Evolutionary conservation across 2,329 filamentous ascomycete species (phyloP).

Genomic region (Botrytis galanthina): DNA sequence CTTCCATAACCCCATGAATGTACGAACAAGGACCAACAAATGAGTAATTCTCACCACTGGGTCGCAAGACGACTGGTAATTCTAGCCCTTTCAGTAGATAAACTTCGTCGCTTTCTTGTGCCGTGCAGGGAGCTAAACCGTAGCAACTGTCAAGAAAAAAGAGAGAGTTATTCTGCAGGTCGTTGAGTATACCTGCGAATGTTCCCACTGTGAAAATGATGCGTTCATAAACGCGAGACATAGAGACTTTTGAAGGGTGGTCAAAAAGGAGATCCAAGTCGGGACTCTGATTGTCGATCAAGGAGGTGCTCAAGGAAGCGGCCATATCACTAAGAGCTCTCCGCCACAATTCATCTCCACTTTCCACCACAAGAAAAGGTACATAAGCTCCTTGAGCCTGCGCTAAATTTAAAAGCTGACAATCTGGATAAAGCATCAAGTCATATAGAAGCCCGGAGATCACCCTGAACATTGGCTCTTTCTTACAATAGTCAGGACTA

Average conservation of each 20-base stretch:
- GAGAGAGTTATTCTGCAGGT: not conserved
- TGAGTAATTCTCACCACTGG: not conserved
- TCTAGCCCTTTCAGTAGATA: not conserved
- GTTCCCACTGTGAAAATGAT: fast-evolving
- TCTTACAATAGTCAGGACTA: no score
- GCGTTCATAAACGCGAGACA: no score
- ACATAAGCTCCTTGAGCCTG: not conserved
- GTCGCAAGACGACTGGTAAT: not conserved
- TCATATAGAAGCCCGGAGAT: not conserved
- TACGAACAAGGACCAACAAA: not conserved
- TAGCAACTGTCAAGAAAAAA: not conserved
- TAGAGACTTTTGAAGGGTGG: no score
- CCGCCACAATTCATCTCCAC: fast-evolving
- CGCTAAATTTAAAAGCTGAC: not conserved
- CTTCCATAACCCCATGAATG: not conserved
- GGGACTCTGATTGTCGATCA: not conserved
- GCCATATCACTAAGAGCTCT: fast-evolving
- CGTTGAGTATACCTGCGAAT: fast-evolving
- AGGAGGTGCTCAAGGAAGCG: fast-evolving
- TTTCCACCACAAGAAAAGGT: not conserved
- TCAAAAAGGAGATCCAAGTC: no score
- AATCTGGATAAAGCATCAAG: not conserved
- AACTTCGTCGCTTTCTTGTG: not conserved
- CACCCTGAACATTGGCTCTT: no score
- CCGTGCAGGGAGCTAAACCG: not conserved